These are phyloP conservation scores for Pisolithus thermaeus DNA, from an alignment of 1,284 basidiomycete genomes.

Conservation along the genomic window DNA sequence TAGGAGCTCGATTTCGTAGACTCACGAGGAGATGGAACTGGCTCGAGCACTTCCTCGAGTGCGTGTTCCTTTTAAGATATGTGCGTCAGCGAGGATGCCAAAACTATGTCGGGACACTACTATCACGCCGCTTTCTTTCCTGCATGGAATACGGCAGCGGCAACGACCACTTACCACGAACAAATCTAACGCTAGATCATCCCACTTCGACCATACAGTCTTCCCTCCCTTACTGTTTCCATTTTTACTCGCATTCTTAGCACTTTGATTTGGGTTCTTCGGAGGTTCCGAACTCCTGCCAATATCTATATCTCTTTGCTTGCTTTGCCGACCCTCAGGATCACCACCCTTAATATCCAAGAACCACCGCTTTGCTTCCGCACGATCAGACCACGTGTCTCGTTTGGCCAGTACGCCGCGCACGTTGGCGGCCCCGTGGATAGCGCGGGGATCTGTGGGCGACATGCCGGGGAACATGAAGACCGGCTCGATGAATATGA, in stretches of 20 bases:
- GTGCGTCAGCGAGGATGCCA: neutral
- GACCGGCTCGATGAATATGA: conserved; percentile 26
- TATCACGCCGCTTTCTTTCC: neutral
- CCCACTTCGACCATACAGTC: conserved; percentile 23
- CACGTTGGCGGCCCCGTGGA: conserved; percentile 27
- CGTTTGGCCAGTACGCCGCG: conserved; percentile 21
- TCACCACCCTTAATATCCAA: neutral
- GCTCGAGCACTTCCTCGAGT: conserved; percentile 16
- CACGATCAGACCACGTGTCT: conserved; percentile 19
- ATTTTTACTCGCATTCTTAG: neutral
- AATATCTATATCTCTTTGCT: too few relatives aligned
- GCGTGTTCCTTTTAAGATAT: conserved; percentile 15
- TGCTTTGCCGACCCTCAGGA: neutral
- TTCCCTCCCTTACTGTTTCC: neutral
- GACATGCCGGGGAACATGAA: conserved; percentile 28
- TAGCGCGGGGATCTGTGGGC: conserved; percentile 18
- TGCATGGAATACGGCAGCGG: neutral
- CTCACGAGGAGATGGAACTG: neutral
- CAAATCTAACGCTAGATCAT: conserved; percentile 19
- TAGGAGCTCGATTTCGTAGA: conserved; percentile 5
- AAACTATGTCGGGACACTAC: neutral
- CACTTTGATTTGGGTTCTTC: neutral
- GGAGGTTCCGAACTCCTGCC: too few relatives aligned
- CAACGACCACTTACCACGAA: conserved; percentile 16
- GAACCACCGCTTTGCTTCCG: conserved; percentile 20